Evolutionary conservation across 805 yeast species (phyloP), one percentile per base, ranked within the genome.

Genomic region (Saccharomycodes ludwigii): DNA sequence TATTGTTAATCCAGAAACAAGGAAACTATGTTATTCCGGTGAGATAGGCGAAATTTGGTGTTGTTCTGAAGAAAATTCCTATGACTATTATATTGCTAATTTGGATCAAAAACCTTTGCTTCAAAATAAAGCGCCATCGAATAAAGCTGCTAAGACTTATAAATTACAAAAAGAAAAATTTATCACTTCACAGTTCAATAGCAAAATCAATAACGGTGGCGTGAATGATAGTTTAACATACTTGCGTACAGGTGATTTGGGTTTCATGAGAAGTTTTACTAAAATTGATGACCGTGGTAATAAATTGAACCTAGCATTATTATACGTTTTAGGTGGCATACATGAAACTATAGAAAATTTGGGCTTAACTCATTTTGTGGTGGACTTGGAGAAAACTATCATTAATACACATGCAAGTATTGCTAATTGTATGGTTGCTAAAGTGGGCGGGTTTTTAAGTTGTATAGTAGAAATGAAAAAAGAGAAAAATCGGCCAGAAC

Each of bases 1-100:
- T 1, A 80, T 91, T 37, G 96, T 91, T 3, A 91, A 91, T 42
- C 98, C 98, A 1, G 96, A 91, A 49, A 88, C 96, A 0, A 55
- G 68, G 27, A 60, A 63, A 33, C 60, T 85, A 9, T 88, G 98
- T 49, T 72, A 69, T 36, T 76, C 76, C 31, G 96, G 97, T 6
- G 98, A 91, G 53, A 75, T 73, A 52, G 99, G 99, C 21, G 99
- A 91, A 56, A 84, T 91, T 24, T 91, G 97, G 97, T 93, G 88
- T 2, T 72, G 81, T 40, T 80, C 94, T 1, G 94, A 84, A 40
- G 94, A 88, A 1, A 85, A 79, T 43, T 77, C 74, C 18, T 52
- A 63, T 9, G 70, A 72, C 5, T 76, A 73, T 49, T 69, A 72
- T 24, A 63, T 68, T 31, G 73, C 73, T 3, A 39, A 40, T 14